These are phyloP conservation scores for Hawksworthiomyces lignivorus DNA, from an alignment of 2,329 filamentous ascomycete genomes.

Conservation along the genomic window DNA sequence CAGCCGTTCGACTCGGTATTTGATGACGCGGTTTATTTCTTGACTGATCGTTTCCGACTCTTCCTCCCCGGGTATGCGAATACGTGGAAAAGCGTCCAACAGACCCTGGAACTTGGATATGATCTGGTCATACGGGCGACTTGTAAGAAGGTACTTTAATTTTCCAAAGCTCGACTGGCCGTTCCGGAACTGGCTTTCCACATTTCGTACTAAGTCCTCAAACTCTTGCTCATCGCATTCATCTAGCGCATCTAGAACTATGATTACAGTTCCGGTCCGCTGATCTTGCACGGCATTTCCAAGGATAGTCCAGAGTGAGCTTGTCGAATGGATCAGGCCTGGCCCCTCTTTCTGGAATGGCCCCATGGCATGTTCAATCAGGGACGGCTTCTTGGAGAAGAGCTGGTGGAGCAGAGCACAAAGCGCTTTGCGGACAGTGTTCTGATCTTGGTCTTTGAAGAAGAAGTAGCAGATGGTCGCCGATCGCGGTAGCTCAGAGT, in stretches of 20 bases:
- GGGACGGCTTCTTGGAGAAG: slow-evolving; percentile 21
- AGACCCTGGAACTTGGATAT: slow-evolving; percentile 5
- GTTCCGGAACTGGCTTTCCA: not conserved
- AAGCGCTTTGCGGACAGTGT: slow-evolving; percentile 26
- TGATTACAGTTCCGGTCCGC: slow-evolving; percentile 21
- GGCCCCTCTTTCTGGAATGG: slow-evolving; percentile 20
- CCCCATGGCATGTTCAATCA: slow-evolving; percentile 26
- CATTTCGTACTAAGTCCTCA: not conserved
- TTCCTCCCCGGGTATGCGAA: slow-evolving; percentile 10
- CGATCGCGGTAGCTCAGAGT: slow-evolving; percentile 17
- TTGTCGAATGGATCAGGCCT: slow-evolving; percentile 16
- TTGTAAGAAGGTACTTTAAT: slow-evolving; percentile 7
- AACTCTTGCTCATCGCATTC: slow-evolving; percentile 13
- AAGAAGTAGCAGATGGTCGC: slow-evolving; percentile 34
- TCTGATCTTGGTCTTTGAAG: slow-evolving; percentile 32
- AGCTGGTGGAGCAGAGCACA: slow-evolving; percentile 34
- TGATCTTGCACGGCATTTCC: slow-evolving; percentile 19
- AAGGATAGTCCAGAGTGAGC: slow-evolving; percentile 27
- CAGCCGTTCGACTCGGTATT: slow-evolving; percentile 4
- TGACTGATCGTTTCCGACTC: slow-evolving; percentile 8
- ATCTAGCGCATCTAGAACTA: slow-evolving; percentile 34
- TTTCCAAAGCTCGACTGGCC: not conserved
- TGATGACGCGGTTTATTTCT: slow-evolving; percentile 10
- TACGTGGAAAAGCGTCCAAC: not conserved
- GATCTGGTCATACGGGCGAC: slow-evolving; percentile 9